phyloP scores from a whole-genome alignment of 306 rosid genomes.

The Mimosa pudica region DNA sequence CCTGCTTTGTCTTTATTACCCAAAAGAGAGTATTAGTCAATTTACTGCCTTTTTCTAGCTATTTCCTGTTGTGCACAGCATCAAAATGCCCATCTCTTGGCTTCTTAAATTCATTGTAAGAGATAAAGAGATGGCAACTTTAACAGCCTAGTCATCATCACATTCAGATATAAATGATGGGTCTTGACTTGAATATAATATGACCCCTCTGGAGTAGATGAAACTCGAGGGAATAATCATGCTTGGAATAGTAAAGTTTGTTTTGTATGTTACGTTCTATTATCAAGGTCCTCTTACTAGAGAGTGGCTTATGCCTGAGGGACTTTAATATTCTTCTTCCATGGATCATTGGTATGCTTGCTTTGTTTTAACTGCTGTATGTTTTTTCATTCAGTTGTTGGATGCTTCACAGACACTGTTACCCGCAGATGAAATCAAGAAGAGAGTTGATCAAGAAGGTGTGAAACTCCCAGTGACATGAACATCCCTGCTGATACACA shows the following conservation, averaged over 20 bases:
- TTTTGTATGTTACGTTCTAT: not conserved
- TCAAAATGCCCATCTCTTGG: not conserved
- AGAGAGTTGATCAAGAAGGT: conserved; percentile 72
- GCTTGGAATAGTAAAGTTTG: not conserved
- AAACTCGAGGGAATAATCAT: not conserved
- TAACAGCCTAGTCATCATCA: not conserved
- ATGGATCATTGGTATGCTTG: not conserved
- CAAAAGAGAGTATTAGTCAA: conserved; percentile 9
- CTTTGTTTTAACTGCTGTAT: not conserved
- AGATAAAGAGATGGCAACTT: not conserved
- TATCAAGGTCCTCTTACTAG: no score
- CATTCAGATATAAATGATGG: not conserved
- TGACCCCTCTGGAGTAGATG: not conserved
- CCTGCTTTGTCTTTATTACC: not conserved
- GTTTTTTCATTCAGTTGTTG: conserved; percentile 61
- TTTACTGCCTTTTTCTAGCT: conserved; percentile 5
- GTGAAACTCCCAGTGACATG: not conserved
- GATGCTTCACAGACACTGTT: conserved; percentile 71
- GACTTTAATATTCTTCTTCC: not conserved
- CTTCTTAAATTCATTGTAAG: conserved; percentile 11
- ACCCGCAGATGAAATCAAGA: conserved; percentile 70
- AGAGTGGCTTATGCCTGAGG: not conserved
- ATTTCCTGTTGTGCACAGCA: conserved; percentile 1
- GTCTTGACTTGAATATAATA: not conserved
- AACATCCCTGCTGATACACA: not conserved